Evolutionary conservation across 2,329 filamentous ascomycete genomes (phyloP).

Genomic region (Teratosphaeria viscida): DNA sequence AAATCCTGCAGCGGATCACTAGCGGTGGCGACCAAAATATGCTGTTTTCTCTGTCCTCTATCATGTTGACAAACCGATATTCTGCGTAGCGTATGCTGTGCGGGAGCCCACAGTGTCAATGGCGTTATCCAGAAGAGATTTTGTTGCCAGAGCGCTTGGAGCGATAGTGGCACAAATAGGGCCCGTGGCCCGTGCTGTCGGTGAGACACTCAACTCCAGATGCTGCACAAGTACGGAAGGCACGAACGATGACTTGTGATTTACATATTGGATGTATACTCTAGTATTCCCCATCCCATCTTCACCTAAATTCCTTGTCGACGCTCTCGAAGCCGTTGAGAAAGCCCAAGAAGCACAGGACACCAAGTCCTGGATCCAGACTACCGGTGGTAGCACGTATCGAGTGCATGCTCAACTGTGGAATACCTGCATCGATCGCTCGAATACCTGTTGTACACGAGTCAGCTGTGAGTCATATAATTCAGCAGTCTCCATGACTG

Average conservation of each 20-base stretch:
- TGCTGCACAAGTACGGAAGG: not conserved
- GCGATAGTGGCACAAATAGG: not conserved
- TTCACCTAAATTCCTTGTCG: constrained; percentile 60
- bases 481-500: not conserved
- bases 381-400: constrained; percentile 80
- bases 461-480: not conserved
- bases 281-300: not conserved
- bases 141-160: not conserved
- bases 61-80: not conserved
- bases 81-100: not conserved
- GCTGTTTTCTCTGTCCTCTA: not conserved
- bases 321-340: constrained; percentile 77
- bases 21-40: not conserved
- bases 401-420: constrained; percentile 89
- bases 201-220: not conserved
- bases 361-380: constrained; percentile 76
- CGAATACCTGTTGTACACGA: constrained; percentile 50
- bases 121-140: not conserved
- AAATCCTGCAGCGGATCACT: not conserved
- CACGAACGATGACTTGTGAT: not conserved
- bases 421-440: constrained; percentile 77
- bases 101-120: not conserved
- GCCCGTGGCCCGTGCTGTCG: not conserved
- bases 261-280: not conserved
- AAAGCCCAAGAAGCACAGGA: constrained; percentile 82